Conservation (phyloP, 1,284 basidiomycete genomes). For the Ustilago xerochloae region DNA sequence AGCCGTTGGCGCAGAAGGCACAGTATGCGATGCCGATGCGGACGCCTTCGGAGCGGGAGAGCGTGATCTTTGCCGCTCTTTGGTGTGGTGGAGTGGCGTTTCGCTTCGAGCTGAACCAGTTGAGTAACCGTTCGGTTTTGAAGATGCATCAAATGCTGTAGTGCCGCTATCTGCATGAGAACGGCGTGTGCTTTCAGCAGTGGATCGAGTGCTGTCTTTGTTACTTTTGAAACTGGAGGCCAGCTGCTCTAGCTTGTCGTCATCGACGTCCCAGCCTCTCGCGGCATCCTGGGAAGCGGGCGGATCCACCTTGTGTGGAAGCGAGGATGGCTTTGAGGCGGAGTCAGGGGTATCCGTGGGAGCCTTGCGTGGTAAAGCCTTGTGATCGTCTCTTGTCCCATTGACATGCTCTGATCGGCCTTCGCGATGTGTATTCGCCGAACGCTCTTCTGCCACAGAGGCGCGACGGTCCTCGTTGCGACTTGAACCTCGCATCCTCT, state of each 20-base stretch:
- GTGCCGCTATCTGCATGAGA: background rate
- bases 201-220: background rate
- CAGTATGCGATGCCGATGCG: background rate
- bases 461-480: background rate
- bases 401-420: conserved; percentile 3
- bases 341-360: background rate
- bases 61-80: conserved; percentile 5
- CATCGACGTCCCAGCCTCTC: background rate
- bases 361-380: conserved; percentile 10
- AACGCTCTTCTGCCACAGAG: background rate
- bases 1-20: background rate
- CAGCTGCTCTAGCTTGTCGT: conserved; percentile 8
- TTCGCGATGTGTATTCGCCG: background rate
- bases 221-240: background rate
- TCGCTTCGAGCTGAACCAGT: background rate
- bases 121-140: background rate
- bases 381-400: background rate
- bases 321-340: background rate
- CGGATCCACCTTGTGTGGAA: background rate
- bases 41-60: background rate
- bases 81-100: background rate
- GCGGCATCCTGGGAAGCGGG: background rate
- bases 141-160: background rate
- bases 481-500: background rate
- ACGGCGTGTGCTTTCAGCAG: background rate